phyloP scores from a whole-genome alignment of 2,329 filamentous ascomycete species.

The Leptographium flavum region DNA sequence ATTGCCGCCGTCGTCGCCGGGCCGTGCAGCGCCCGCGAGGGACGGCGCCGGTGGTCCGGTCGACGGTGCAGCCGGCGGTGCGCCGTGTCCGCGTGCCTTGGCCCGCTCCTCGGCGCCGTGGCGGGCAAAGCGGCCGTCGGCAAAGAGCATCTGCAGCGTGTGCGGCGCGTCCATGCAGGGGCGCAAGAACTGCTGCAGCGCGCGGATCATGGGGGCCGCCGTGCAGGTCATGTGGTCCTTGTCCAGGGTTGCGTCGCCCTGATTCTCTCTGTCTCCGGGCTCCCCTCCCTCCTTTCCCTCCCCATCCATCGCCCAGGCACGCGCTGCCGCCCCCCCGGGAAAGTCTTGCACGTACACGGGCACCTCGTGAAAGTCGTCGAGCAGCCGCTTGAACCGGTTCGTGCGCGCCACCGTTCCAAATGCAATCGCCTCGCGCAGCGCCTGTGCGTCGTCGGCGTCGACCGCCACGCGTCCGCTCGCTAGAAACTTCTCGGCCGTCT shows the following conservation, averaged over 20 bases:
- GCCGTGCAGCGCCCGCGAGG: constrained; percentile 28
- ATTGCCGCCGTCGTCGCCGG: constrained; percentile 22
- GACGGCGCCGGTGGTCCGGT: constrained; percentile 11
- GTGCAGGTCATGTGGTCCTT: constrained; percentile 24
- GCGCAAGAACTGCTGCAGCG: constrained; percentile 37
- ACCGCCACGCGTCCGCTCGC: constrained; percentile 45
- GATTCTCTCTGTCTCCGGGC: neutral
- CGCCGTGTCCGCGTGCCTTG: constrained; percentile 1
- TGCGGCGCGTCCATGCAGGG: constrained; percentile 27
- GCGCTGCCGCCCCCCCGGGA: constrained; percentile 35
- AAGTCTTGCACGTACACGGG: constrained; percentile 59
- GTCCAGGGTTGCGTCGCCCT: constrained; percentile 17
- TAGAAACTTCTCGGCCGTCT: constrained; percentile 55
- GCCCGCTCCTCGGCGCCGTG: constrained; percentile 14
- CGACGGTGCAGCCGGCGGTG: neutral
- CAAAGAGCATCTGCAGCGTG: constrained; percentile 31
- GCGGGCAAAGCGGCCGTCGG: constrained; percentile 27
- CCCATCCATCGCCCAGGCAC: constrained; percentile 53
- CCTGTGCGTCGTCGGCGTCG: constrained; percentile 40
- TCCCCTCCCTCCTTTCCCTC: constrained; percentile 24
- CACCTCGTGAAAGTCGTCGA: constrained; percentile 62
- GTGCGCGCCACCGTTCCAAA: constrained; percentile 44
- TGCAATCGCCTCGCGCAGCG: constrained; percentile 50
- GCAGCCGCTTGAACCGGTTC: constrained; percentile 50
- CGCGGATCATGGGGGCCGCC: constrained; percentile 33